These are phyloP conservation scores for Stylonectria norvegica DNA, from an alignment of 2,329 filamentous ascomycete genomes.

Conservation along the genomic window DNA sequence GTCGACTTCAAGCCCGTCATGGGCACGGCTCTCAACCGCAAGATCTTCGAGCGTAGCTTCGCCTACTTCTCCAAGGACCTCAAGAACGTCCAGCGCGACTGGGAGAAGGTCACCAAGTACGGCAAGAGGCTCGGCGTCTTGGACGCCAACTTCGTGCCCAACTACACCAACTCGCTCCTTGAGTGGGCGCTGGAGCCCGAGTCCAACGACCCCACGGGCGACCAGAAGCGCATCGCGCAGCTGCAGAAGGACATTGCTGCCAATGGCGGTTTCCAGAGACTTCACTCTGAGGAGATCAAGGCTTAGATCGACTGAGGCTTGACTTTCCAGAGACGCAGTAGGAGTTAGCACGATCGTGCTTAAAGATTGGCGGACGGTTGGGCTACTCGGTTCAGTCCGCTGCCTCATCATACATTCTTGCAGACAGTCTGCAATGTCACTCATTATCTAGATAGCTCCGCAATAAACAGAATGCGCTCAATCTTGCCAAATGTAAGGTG, in stretches of 20 bases:
- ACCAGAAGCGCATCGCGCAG: conserved; percentile 71
- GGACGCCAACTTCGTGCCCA: conserved; percentile 59
- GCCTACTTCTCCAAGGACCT: conserved; percentile 73
- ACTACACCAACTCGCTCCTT: conserved; percentile 72
- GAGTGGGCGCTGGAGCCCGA: conserved; percentile 63
- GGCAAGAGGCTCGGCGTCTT: conserved; percentile 70
- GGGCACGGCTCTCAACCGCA: conserved; percentile 65
- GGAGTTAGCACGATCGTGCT: too few relatives aligned
- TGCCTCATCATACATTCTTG: too few relatives aligned
- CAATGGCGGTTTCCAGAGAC: conserved; percentile 61
- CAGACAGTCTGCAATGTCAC: too few relatives aligned
- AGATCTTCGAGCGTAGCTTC: conserved; percentile 76
- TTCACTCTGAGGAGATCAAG: conserved; percentile 28
- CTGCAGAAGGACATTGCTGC: conserved; percentile 65
- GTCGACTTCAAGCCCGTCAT: conserved; percentile 70
- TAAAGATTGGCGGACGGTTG: too few relatives aligned
- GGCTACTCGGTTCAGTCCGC: too few relatives aligned
- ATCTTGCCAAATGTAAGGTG: too few relatives aligned
- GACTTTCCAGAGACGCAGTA: conserved; percentile 15
- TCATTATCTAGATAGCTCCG: too few relatives aligned
- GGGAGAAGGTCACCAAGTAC: conserved; percentile 74
- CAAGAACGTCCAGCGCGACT: conserved; percentile 72
- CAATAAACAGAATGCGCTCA: too few relatives aligned
- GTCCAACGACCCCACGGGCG: conserved; percentile 63
- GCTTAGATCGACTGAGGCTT: conserved; percentile 22